Conservation (phyloP, 345 rosid species). For the Bruguiera parviflora region DNA sequence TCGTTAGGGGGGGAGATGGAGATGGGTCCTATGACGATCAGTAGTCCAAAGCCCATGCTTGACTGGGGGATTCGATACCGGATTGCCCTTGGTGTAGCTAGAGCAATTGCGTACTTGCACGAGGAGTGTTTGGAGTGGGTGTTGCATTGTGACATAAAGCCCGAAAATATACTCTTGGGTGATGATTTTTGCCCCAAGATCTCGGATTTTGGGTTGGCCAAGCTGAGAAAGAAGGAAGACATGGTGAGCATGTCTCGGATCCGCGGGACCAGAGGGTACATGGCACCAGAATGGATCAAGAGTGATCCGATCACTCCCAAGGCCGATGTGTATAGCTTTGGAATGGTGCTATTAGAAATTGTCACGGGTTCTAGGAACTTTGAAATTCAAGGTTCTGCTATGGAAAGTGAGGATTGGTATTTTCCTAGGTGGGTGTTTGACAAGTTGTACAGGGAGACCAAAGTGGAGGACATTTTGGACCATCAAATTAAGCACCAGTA, state of each 20-base stretch:
- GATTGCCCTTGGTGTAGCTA: slow-evolving; percentile 30
- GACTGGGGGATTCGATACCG: slow-evolving; percentile 34
- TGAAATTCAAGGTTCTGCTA: slow-evolving; percentile 42
- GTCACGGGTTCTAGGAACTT: slow-evolving; percentile 55
- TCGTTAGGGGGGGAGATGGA: slow-evolving; percentile 7
- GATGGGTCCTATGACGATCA: slow-evolving; percentile 6
- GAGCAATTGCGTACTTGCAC: slow-evolving; percentile 32
- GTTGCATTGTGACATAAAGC: slow-evolving; percentile 33
- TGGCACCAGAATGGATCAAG: slow-evolving; percentile 68
- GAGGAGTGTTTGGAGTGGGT: slow-evolving; percentile 39
- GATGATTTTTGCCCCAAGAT: slow-evolving; percentile 35
- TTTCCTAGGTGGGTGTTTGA: slow-evolving; percentile 69
- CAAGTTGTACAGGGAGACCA: slow-evolving; percentile 56
- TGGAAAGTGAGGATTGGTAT: slow-evolving; percentile 63
- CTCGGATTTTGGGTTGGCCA: slow-evolving; percentile 41
- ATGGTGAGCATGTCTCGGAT: slow-evolving; percentile 62
- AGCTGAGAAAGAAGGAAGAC: slow-evolving; percentile 62
- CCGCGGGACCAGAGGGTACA: slow-evolving; percentile 67
- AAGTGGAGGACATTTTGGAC: slow-evolving; percentile 63
- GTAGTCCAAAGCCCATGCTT: slow-evolving; percentile 20
- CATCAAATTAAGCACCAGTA: slow-evolving; percentile 49
- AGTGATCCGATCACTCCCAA: slow-evolving; percentile 58
- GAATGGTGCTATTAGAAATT: slow-evolving; percentile 62
- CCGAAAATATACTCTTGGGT: slow-evolving; percentile 30
- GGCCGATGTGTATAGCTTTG: slow-evolving; percentile 69